Percentiles rank a stretch among this genome's conserved stretches.
These are phyloP conservation scores for Musa beccarii DNA, from an alignment of 176 grass and related monocot genomes.

Conservation along the genomic window DNA sequence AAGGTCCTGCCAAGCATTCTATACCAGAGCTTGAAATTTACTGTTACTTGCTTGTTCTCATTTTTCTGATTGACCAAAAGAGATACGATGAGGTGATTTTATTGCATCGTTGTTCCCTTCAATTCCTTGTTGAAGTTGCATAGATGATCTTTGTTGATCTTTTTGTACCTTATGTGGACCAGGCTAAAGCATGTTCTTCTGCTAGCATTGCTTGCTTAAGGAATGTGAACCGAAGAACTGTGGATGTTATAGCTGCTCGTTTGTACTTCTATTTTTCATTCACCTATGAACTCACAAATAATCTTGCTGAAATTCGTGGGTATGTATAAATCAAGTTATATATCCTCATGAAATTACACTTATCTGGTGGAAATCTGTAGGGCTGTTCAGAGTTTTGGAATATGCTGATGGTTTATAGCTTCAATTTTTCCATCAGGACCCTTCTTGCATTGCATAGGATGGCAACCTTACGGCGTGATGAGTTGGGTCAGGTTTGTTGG, in stretches of 20 bases:
- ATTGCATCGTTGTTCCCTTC: background rate
- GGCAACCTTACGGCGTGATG: slow-evolving; percentile 70
- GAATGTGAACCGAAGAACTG: slow-evolving; percentile 81
- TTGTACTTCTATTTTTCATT: slow-evolving; percentile 73
- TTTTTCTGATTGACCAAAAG: slow-evolving; percentile 71
- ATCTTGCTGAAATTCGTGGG: slow-evolving; percentile 80
- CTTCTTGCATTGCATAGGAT: slow-evolving; percentile 69
- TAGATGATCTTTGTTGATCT: slow-evolving; percentile 6
- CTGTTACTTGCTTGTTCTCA: slow-evolving; percentile 72
- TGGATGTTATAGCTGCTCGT: slow-evolving; percentile 68
- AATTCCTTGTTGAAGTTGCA: background rate
- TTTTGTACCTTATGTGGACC: slow-evolving; percentile 1
- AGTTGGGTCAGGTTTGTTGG: slow-evolving; percentile 73
- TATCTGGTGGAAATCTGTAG: background rate
- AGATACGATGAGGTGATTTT: slow-evolving; percentile 52
- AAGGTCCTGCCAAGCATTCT: slow-evolving; percentile 48
- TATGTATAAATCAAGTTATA: slow-evolving; percentile 24
- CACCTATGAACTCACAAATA: slow-evolving; percentile 62
- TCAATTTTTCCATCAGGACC: slow-evolving; percentile 31
- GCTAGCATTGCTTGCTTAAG: slow-evolving; percentile 62
- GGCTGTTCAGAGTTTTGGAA: background rate
- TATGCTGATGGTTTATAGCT: background rate
- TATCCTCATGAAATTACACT: background rate
- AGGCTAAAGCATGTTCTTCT: slow-evolving; percentile 74
- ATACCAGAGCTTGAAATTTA: slow-evolving; percentile 77